Conservation (phyloP, 1,284 basidiomycete species). For the Sporisorium iseilematis-ciliati region DNA sequence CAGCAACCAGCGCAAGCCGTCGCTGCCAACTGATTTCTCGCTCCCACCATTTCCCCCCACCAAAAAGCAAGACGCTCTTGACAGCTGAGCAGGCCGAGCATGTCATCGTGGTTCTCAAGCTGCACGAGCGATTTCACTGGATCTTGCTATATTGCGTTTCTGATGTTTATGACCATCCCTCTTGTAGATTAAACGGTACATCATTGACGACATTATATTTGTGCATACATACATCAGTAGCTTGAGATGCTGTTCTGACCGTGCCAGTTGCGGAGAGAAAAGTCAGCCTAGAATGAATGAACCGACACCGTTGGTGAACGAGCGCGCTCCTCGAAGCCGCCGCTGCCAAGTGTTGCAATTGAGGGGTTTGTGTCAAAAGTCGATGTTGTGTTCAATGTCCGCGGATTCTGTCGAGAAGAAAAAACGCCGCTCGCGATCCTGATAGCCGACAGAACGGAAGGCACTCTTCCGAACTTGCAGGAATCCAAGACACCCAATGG, state of each 20-base stretch:
- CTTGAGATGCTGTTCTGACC: neutral
- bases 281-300: neutral
- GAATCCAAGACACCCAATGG: neutral
- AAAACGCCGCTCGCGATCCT: slow-evolving; percentile 3
- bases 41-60: neutral
- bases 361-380: neutral
- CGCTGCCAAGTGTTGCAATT: too few relatives aligned
- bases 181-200: slow-evolving; percentile 36
- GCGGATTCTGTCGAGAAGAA: neutral
- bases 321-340: too few relatives aligned
- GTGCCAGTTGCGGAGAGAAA: too few relatives aligned
- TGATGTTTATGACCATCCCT: slow-evolving; percentile 23
- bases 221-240: slow-evolving; percentile 17
- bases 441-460: slow-evolving; percentile 17
- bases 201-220: slow-evolving; percentile 21
- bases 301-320: neutral
- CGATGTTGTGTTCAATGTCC: neutral
- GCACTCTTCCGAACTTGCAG: slow-evolving; percentile 22
- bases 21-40: slow-evolving; percentile 30
- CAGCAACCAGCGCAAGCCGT: slow-evolving; percentile 39
- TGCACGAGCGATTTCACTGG: neutral
- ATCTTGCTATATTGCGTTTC: slow-evolving; percentile 15
- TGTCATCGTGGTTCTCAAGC: slow-evolving; percentile 1
- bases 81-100: slow-evolving; percentile 15
- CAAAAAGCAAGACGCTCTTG: slow-evolving; percentile 21